Conservation (phyloP, 495 filamentous ascomycete genomes). For the Penicillium longicatenatum region DNA sequence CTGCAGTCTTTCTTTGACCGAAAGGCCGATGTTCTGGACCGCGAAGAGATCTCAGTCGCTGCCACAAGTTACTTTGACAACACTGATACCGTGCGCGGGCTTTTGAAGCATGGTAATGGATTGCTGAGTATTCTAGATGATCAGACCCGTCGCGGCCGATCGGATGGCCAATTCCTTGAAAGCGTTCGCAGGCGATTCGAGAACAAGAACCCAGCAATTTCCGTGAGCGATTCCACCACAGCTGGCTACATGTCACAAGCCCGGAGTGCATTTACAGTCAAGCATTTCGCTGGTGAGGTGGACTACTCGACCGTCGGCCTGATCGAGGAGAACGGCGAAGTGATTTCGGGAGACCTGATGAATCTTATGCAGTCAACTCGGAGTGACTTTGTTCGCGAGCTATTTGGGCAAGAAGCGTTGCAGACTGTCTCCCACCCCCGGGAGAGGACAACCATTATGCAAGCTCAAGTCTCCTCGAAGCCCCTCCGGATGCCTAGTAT, state of each 20-base stretch:
- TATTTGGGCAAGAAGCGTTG: conserved; percentile 92
- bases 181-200: conserved; percentile 90
- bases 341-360: conserved; percentile 94
- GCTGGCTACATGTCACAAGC: conserved; percentile 78
- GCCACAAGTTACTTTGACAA: conserved; percentile 98
- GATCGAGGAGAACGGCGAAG: conserved; percentile 91
- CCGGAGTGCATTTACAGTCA: conserved; percentile 80
- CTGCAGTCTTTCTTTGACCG: conserved; percentile 94
- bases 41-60: conserved; percentile 85
- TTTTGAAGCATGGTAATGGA: conserved; percentile 90
- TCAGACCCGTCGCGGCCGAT: conserved; percentile 84
- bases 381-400: conserved; percentile 81
- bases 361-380: conserved; percentile 87
- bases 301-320: conserved; percentile 86
- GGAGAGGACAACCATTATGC: conserved; percentile 88
- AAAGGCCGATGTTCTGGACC: conserved; percentile 87
- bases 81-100: conserved; percentile 84
- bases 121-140: conserved; percentile 93
- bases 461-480: conserved; percentile 93
- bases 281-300: conserved; percentile 95
- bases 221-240: conserved; percentile 67
- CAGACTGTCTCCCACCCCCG: conserved; percentile 88
- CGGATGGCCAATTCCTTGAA: conserved; percentile 86
- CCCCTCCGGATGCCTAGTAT: conserved; percentile 91
- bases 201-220: conserved; percentile 87